Conservation (phyloP, 2,329 filamentous ascomycete genomes). For the Aspergillus pseudotamarii region DNA sequence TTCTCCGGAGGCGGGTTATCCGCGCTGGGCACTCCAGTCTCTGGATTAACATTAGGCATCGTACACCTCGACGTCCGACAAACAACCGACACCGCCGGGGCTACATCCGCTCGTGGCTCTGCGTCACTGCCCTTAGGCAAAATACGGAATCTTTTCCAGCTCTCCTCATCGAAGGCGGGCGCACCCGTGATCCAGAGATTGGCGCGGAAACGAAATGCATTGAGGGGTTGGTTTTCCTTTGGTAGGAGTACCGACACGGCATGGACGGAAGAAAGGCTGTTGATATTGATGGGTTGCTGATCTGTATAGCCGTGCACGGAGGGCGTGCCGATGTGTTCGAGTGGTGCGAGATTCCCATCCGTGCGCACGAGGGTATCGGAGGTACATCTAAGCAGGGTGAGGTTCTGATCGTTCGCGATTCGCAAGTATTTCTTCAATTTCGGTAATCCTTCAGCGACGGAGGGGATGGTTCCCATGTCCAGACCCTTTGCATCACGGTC, state of each 20-base stretch:
- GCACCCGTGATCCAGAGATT: constrained; percentile 23
- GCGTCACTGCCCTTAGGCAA: constrained; percentile 3
- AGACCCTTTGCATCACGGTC: neutral
- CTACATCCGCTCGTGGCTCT: constrained; percentile 12
- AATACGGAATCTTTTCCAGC: constrained; percentile 25
- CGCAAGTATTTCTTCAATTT: constrained; percentile 5
- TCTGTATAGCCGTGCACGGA: constrained; percentile 27
- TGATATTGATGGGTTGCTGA: constrained; percentile 26
- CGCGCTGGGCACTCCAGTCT: constrained; percentile 21
- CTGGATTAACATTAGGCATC: constrained; percentile 25
- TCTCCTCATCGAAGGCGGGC: constrained; percentile 25
- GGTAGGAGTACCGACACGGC: constrained; percentile 24
- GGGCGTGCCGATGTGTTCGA: constrained; percentile 23
- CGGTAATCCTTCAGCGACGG: neutral
- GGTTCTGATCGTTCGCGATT: neutral
- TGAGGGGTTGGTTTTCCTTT: constrained; percentile 22
- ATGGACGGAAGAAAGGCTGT: constrained; percentile 25
- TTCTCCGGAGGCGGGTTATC: constrained; percentile 19
- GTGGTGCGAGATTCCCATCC: constrained; percentile 23
- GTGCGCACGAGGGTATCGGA: constrained; percentile 22
- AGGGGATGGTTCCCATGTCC: neutral
- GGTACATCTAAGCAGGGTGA: constrained; percentile 13
- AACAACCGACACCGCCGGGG: constrained; percentile 22
- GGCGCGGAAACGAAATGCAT: constrained; percentile 26
- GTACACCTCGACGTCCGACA: constrained; percentile 28